phyloP scores from a whole-genome alignment of 139 green algal genomes.

The Volvox africanus region DNA sequence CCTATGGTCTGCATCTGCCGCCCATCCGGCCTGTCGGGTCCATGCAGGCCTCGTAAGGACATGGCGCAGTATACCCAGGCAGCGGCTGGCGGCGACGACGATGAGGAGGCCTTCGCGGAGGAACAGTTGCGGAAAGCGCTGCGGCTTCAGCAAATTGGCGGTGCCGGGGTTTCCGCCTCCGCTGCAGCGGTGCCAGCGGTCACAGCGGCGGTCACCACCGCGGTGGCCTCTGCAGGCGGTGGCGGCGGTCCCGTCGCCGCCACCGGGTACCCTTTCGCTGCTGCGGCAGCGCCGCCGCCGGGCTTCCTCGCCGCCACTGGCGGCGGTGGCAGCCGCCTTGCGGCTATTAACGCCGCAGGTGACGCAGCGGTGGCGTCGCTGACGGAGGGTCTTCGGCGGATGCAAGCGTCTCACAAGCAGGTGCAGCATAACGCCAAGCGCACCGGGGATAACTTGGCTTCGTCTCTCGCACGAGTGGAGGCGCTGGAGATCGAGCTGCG shows the following conservation, averaged over 20 bases:
- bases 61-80: background rate
- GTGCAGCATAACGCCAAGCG: slow-evolving; percentile 16
- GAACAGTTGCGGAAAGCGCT: slow-evolving; percentile 82
- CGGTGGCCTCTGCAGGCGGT: background rate
- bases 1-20: too few relatives aligned
- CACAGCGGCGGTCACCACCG: background rate
- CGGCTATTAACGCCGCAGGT: slow-evolving; percentile 40
- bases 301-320: background rate
- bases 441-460: slow-evolving; percentile 41
- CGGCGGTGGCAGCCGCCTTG: slow-evolving; percentile 29
- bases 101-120: slow-evolving; percentile 73
- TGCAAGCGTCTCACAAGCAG: slow-evolving; percentile 61
- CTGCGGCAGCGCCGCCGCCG: background rate
- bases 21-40: too few relatives aligned
- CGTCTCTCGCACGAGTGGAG: slow-evolving; percentile 53
- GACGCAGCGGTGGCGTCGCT: slow-evolving; percentile 65
- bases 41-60: slow-evolving; percentile 19
- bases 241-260: background rate
- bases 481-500: slow-evolving; percentile 52
- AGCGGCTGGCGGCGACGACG: slow-evolving; percentile 56
- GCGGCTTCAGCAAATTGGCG: slow-evolving; percentile 32
- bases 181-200: background rate
- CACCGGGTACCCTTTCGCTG: background rate
- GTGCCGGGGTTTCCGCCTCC: background rate
- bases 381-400: slow-evolving; percentile 62